phyloP scores from a whole-genome alignment of 129 eudicot species.

The Escallonia herrerae region DNA sequence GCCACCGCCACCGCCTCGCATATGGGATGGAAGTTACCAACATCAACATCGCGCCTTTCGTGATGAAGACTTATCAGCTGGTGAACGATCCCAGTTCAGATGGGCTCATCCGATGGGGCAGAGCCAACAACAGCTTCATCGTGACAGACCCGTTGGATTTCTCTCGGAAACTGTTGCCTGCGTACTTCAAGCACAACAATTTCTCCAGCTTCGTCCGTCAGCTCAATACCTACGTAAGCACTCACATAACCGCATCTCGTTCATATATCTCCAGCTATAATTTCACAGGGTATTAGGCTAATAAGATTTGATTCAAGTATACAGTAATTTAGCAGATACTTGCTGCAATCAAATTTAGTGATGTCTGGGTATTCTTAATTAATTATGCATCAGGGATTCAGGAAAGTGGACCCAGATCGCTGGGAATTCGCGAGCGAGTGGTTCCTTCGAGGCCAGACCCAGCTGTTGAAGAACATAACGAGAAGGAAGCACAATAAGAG shows the following conservation, averaged over 20 bases:
- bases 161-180: conserved; percentile 52
- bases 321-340: too few relatives aligned
- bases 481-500: conserved; percentile 35
- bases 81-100: conserved; percentile 60
- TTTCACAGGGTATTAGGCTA: too few relatives aligned
- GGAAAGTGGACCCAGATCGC: conserved; percentile 71
- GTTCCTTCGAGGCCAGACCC: conserved; percentile 62
- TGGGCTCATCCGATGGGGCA: conserved; percentile 54
- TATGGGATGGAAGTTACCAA: conserved; percentile 30
- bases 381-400: conserved; percentile 43
- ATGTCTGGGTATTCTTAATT: background rate
- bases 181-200: conserved; percentile 64
- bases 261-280: too few relatives aligned
- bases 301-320: too few relatives aligned
- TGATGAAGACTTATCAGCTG: conserved; percentile 82
- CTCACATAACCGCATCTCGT: background rate
- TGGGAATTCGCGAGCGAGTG: conserved; percentile 87
- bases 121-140: conserved; percentile 54
- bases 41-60: conserved; percentile 57
- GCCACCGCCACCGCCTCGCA: background rate
- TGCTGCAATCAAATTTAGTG: too few relatives aligned
- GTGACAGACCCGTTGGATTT: conserved; percentile 66
- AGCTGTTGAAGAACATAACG: conserved; percentile 38
- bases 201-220: conserved; percentile 77
- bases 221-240: conserved; percentile 72